These are phyloP conservation scores for Austroboletus festivus DNA, from an alignment of 768 basidiomycete genomes.

Conservation along the genomic window DNA sequence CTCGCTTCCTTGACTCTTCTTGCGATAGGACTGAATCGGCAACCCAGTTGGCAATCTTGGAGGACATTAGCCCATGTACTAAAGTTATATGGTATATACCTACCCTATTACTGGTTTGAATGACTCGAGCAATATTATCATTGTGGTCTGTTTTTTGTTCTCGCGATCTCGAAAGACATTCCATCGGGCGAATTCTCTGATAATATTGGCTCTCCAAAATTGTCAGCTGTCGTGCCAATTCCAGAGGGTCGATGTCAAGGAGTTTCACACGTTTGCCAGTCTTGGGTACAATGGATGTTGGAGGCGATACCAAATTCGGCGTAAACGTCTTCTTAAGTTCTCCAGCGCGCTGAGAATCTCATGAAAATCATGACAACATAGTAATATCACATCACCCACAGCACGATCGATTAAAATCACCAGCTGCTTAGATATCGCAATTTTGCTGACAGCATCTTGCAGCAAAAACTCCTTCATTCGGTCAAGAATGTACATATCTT, in stretches of 20 bases:
- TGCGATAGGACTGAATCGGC: constrained; percentile 76
- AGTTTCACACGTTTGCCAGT: constrained; percentile 72
- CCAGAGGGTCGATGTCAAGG: constrained; percentile 81
- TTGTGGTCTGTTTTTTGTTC: constrained; percentile 69
- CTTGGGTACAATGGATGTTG: constrained; percentile 73
- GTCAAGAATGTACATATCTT: constrained; percentile 78
- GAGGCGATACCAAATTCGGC: constrained; percentile 58
- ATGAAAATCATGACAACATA: constrained; percentile 12
- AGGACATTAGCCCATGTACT: constrained; percentile 1
- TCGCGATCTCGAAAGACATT: constrained; percentile 82
- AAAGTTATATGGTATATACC: constrained; percentile 16
- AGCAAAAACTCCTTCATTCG: constrained; percentile 79
- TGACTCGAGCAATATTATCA: constrained; percentile 85
- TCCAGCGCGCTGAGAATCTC: constrained; percentile 44
- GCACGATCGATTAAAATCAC: constrained; percentile 72
- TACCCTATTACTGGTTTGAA: constrained; percentile 85
- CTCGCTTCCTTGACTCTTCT: constrained; percentile 82
- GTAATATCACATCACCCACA: constrained; percentile 45
- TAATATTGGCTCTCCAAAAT: constrained; percentile 86
- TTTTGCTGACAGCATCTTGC: constrained; percentile 57
- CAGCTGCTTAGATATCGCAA: constrained; percentile 74
- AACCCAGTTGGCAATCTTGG: constrained; percentile 90
- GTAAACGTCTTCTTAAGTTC: constrained; percentile 55
- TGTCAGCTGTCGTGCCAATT: constrained; percentile 90
- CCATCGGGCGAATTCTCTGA: constrained; percentile 83